Percentiles rank a stretch among this genome's conserved stretches.
These are phyloP conservation scores for Camptophora hylomeconis DNA, from an alignment of 2,329 filamentous ascomycete species.

Conservation along the genomic window DNA sequence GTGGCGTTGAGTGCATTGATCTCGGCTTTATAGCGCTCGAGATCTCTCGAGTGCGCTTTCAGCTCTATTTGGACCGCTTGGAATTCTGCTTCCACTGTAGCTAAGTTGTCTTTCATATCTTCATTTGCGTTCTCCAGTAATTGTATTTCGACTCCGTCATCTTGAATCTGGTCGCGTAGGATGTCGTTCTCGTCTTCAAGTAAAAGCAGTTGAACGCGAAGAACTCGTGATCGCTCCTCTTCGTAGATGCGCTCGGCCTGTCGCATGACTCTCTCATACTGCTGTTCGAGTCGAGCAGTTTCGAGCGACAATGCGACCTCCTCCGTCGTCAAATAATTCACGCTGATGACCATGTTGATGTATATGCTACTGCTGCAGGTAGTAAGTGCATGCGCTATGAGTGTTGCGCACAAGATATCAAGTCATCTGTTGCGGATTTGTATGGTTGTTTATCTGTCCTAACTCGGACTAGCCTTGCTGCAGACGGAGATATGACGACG, in stretches of 20 bases:
- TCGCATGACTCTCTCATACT: conserved; percentile 53
- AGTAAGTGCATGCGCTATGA: too few species aligned
- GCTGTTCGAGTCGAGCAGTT: conserved; percentile 49
- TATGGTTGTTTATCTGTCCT: too few species aligned
- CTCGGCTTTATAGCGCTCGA: conserved; percentile 50
- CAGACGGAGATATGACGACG: too few species aligned
- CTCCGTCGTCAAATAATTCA: conserved; percentile 7
- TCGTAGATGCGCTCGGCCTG: conserved; percentile 56
- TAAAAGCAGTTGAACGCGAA: conserved; percentile 57
- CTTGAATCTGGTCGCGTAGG: conserved; percentile 50
- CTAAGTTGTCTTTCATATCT: conserved; percentile 28
- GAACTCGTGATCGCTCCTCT: conserved; percentile 59
- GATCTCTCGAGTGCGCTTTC: conserved; percentile 39
- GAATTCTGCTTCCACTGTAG: conserved; percentile 33
- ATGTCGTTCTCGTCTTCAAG: conserved; percentile 61
- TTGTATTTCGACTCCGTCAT: conserved; percentile 32
- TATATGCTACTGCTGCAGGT: conserved; percentile 1
- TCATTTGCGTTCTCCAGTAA: conserved; percentile 38
- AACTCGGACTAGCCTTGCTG: too few species aligned
- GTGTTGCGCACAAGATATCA: too few species aligned
- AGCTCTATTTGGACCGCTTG: conserved; percentile 38
- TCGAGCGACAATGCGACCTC: conserved; percentile 27
- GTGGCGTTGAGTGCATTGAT: conserved; percentile 54
- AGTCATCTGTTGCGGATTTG: too few species aligned
- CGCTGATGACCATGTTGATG: conserved; percentile 8